These are phyloP conservation scores for Astrothelium subdiscretum DNA, from an alignment of 495 filamentous ascomycete species.

Conservation along the genomic window DNA sequence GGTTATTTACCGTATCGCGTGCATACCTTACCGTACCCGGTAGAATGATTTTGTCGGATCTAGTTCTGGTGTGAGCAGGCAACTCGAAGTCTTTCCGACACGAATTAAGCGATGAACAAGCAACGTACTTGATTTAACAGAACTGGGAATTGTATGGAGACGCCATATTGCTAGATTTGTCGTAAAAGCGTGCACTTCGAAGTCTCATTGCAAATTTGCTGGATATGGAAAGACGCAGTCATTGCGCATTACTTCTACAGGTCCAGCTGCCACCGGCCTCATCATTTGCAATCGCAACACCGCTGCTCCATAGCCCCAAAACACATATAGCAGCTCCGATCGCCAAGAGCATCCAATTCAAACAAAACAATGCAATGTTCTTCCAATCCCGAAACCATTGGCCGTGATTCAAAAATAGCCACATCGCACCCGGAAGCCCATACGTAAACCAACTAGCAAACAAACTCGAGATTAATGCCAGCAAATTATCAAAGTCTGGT, in stretches of 20 bases:
- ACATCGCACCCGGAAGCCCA: conserved; percentile 4
- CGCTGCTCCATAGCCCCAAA: conserved; percentile 32
- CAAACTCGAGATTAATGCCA: conserved; percentile 22
- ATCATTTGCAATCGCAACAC: conserved; percentile 5
- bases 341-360: background rate
- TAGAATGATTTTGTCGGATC: no score
- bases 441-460: conserved; percentile 14
- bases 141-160: no score
- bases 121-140: no score
- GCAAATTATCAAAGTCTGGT: conserved; percentile 22
- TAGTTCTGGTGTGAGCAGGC: no score
- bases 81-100: no score
- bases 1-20: no score
- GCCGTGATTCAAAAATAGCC: conserved; percentile 7
- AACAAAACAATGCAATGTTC: background rate
- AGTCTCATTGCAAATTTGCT: no score
- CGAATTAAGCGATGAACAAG: no score
- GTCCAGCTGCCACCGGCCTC: background rate
- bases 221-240: background rate
- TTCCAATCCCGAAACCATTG: conserved; percentile 6
- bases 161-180: no score
- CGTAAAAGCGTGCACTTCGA: no score
- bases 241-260: background rate
- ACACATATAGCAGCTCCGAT: conserved; percentile 19
- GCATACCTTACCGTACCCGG: no score